Evolutionary conservation across 1,284 basidiomycete genomes (phyloP).

Genomic region (Boletus coffeatus): DNA sequence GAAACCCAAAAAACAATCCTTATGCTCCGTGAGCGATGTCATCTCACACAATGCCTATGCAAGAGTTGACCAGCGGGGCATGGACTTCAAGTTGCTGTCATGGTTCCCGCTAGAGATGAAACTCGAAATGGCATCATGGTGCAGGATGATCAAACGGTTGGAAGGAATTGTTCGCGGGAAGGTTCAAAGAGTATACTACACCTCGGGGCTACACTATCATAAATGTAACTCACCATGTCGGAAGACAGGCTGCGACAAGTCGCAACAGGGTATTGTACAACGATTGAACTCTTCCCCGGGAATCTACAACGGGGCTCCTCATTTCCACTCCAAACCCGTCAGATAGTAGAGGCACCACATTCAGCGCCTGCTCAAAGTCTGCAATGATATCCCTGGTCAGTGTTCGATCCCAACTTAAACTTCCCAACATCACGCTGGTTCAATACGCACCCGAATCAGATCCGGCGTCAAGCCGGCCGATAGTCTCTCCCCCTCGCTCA

Average conservation of each 20-base stretch:
- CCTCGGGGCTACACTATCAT: background rate
- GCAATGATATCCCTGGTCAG: slow-evolving; percentile 77
- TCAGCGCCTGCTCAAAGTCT: slow-evolving; percentile 57
- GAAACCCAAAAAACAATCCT: too few species aligned
- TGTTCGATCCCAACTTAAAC: slow-evolving; percentile 72
- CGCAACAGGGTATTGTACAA: background rate
- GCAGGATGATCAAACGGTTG: too few species aligned
- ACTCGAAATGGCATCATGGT: too few species aligned
- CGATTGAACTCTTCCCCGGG: background rate
- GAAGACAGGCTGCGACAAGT: background rate
- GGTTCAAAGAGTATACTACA: too few species aligned
- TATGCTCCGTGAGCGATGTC: too few species aligned
- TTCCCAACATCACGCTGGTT: background rate
- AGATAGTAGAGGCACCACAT: background rate
- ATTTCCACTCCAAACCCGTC: background rate
- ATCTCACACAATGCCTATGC: too few species aligned
- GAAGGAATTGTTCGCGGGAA: too few species aligned
- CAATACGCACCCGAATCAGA: slow-evolving; percentile 65
- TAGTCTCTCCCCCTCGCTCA: slow-evolving; percentile 63
- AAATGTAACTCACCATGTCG: background rate
- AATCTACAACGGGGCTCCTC: background rate
- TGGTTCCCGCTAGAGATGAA: too few species aligned
- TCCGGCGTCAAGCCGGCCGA: slow-evolving; percentile 75
- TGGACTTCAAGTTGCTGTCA: too few species aligned
- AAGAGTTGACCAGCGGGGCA: too few species aligned